Evolutionary conservation across 139 green algal species (phyloP), one percentile per base, ranked within the genome.

Genomic region (Chlamydomonas schloesseri): DNA sequence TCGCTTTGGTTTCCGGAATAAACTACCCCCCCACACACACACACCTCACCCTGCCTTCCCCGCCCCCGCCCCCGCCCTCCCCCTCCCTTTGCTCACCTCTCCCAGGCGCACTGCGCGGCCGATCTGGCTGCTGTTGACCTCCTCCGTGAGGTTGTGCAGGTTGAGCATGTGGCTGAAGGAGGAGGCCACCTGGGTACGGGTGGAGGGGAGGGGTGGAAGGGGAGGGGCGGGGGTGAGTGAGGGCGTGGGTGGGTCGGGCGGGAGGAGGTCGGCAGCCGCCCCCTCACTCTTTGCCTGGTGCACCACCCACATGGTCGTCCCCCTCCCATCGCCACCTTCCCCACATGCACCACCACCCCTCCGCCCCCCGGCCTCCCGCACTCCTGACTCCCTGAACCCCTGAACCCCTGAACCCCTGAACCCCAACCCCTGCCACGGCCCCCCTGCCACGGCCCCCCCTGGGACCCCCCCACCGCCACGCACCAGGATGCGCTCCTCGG

Each of bases 81-180:
- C 13, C 9, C 69, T 71, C 58, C 42, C 8, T 5, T 8, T 8
- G 2, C 82, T 23, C 71, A 96, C 94, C 91, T 97, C 94, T 6
- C 94, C 95, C 81, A 97, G 90, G 29, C 94, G 87, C 3, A 92
- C 91, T 18, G 93, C 94, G 28, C 93, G 88, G 81, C 97, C 95
- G 33, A 90, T 89, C 57, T 96, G 90, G 6, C 92, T 93, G 64
- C 93, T 95, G 79, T 91, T 90, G 73, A 97, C 94, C 65, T 97
- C 96, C 88, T 98, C 84, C 46, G 84, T 89, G 24, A 98, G 91
- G 84, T 98, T 98, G 94, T 98, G 96, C 87, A 98, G 93, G 88
- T 98, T 98, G 71, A 98, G 91, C 91, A 98, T 96, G 87, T 98
- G 95, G 17, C 91, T 96, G 87, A 98, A 98, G 31, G 94, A 90